Evolutionary conservation across 352 stramenopile genomes (phyloP), one percentile per base, ranked within the genome.

Genomic region (Thalassiosira ordinaria): DNA sequence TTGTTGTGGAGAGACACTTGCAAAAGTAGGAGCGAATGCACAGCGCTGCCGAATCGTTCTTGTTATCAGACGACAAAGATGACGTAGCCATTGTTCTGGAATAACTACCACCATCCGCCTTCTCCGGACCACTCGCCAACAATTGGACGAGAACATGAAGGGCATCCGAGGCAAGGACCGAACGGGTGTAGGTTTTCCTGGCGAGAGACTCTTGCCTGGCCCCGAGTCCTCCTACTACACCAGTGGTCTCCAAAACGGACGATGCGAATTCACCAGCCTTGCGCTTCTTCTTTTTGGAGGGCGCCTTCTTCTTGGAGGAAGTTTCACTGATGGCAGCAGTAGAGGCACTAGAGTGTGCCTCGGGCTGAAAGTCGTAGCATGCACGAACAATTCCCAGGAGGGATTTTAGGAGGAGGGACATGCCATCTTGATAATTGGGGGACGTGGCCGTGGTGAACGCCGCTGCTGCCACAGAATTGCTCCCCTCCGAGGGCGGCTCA

Each of bases 71-170:
- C n/a, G n/a, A n/a, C n/a, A n/a, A n/a, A n/a, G n/a, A n/a, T n/a
- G n/a, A n/a, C n/a, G n/a, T n/a, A n/a, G n/a, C n/a, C n/a, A n/a
- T n/a, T n/a, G n/a, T n/a, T n/a, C n/a, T n/a, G n/a, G n/a, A n/a
- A n/a, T n/a, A n/a, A n/a, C n/a, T n/a, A n/a, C n/a, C n/a, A 24
- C 1, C 26, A 24, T 37, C 27, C 29, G 6, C 22, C 22, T 47
- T 8, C 7, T 16, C n/a, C 1, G 27, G 29, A 16, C 47, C 16
- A 11, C 47, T 13, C 29, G 3, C 16, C 9, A 49, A 44, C 13
- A 87, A 56, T 46, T 74, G 22, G 55, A 55, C 24, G 11, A 92
- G 66, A 20, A 71, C 72, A 33, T 78, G 74, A 29, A 89, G 66
- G 9, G 68, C 59, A 52, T 86, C 76, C 8, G 57, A 78, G 29